Conservation (phyloP, 176 grass and related monocot species). For the Oryza rufipogon region DNA sequence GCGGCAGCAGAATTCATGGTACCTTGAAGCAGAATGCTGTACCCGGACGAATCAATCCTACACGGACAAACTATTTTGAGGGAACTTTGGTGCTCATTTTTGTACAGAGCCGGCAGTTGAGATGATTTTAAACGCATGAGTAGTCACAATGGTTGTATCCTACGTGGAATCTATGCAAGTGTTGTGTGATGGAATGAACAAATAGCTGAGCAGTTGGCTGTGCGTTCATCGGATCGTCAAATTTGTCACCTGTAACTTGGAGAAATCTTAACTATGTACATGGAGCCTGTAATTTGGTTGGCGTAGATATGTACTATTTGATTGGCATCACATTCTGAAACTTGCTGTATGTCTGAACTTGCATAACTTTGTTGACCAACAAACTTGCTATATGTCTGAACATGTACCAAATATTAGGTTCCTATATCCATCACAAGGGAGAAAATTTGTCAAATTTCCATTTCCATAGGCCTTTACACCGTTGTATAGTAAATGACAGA, state of each 20-base stretch:
- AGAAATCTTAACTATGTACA: not conserved
- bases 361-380: no score
- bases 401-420: no score
- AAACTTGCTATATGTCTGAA: no score
- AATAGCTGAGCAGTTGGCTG: not conserved
- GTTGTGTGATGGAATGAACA: not conserved
- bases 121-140: not conserved
- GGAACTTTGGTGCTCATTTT: not conserved
- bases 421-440: no score
- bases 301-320: not conserved
- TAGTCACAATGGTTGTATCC: not conserved
- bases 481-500: no score
- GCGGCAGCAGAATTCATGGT: not conserved
- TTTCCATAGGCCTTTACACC: no score
- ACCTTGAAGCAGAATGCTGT: not conserved
- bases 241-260: constrained; percentile 23
- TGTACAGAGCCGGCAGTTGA: not conserved
- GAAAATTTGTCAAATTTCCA: no score
- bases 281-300: not conserved
- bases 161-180: not conserved
- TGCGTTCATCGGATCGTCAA: not conserved
- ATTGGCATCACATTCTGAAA: not conserved
- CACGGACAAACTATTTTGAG: not conserved
- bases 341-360: no score
- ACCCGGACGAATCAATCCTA: not conserved